A percentile compares a stretch with the other conserved stretches of the same genome.
Conservation (phyloP, 495 filamentous ascomycete species). For the Xylaria curta region DNA sequence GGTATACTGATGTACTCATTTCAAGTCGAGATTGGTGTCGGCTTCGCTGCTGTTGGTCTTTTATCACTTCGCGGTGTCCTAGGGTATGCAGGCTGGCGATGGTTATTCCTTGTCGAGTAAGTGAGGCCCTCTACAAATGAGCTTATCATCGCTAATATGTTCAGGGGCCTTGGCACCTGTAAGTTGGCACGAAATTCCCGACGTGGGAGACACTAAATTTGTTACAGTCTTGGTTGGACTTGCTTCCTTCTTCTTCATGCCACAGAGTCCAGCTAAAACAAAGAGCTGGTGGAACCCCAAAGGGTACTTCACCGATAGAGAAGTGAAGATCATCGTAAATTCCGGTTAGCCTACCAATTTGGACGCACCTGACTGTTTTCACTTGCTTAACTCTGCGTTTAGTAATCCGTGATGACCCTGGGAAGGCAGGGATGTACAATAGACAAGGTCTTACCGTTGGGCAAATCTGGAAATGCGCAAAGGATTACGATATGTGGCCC, state of each 20-base stretch:
- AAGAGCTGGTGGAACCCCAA: conserved; percentile 59
- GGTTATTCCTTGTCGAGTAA: conserved; percentile 66
- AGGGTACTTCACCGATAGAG: conserved; percentile 71
- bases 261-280: conserved; percentile 73
- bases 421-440: conserved; percentile 65
- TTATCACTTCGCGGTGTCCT: conserved; percentile 66
- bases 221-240: conserved; percentile 62
- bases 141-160: conserved; percentile 19
- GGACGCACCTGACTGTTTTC: background rate
- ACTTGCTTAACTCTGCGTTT: conserved; percentile 15
- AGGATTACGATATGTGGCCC: conserved; percentile 50
- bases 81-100: conserved; percentile 73
- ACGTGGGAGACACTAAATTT: conserved; percentile 10
- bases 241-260: conserved; percentile 70
- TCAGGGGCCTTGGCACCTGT: conserved; percentile 34
- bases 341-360: conserved; percentile 41
- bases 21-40: conserved; percentile 66
- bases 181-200: conserved; percentile 1
- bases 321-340: conserved; percentile 78
- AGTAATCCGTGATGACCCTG: conserved; percentile 72
- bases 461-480: conserved; percentile 57
- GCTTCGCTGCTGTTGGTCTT: conserved; percentile 75
- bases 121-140: conserved; percentile 8
- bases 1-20: conserved; percentile 1
- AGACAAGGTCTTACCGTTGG: conserved; percentile 67